Conservation (phyloP, 1,284 basidiomycete genomes). For the Ustilago curta region DNA sequence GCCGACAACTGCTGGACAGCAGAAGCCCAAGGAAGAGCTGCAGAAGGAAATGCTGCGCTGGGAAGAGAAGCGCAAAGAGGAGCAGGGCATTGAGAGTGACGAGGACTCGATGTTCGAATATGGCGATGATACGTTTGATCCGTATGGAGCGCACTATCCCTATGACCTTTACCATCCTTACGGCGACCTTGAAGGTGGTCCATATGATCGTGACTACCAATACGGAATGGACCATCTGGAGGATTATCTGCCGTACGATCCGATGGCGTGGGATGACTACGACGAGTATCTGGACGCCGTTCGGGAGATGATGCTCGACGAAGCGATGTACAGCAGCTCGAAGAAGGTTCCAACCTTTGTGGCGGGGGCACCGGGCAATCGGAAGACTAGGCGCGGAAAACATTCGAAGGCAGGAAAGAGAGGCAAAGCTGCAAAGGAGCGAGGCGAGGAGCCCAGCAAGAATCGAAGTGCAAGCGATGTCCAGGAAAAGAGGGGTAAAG, state of each 20-base stretch:
- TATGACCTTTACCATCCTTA: not conserved
- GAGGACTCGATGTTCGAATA: not conserved
- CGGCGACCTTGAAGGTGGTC: conserved; percentile 3
- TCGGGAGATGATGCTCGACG: not conserved
- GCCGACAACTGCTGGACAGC: not conserved
- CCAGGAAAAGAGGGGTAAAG: conserved; percentile 5
- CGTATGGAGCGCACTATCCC: not conserved
- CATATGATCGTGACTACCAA: not conserved
- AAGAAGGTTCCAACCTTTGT: no score
- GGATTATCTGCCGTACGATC: conserved; percentile 2
- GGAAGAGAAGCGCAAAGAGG: not conserved
- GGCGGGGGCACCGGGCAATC: no score
- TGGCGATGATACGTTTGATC: not conserved
- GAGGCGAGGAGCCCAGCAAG: not conserved
- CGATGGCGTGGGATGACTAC: not conserved
- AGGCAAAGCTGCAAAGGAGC: not conserved
- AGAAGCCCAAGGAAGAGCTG: not conserved
- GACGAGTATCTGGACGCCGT: not conserved
- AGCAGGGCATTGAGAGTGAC: not conserved
- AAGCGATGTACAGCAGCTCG: not conserved
- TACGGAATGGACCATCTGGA: not conserved
- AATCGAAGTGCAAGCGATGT: not conserved
- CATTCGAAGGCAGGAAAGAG: not conserved
- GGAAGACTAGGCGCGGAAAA: not conserved
- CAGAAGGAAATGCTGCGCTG: not conserved